Evolutionary conservation across 169 alveolate species (phyloP).

Genomic region (Cryptosporidium viatorum): DNA sequence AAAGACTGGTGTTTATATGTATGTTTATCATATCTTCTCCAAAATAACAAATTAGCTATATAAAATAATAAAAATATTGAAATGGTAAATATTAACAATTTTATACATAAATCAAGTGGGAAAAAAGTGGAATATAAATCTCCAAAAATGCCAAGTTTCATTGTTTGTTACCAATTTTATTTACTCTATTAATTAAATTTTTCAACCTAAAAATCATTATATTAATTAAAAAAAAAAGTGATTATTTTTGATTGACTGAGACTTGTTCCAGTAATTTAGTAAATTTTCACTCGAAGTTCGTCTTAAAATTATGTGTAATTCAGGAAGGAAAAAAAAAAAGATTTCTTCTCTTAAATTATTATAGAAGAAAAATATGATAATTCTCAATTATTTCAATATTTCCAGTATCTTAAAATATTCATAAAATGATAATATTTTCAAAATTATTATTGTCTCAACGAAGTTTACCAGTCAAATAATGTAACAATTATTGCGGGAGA

Average conservation of each 20-base stretch:
- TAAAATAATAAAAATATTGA: not conserved
- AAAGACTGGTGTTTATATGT: not conserved
- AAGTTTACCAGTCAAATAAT: not conserved
- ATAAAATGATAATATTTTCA: not conserved
- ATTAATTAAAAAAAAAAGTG: too few species aligned
- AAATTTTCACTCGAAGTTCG: not conserved
- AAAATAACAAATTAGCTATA: not conserved
- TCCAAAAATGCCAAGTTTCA: not conserved
- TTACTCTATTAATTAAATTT: not conserved
- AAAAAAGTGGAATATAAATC: not conserved
- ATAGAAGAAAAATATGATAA: not conserved
- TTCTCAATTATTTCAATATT: too few species aligned
- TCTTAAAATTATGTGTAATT: too few species aligned
- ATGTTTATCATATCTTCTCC: slow-evolving; percentile 42
- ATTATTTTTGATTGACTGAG: not conserved
- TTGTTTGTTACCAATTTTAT: not conserved
- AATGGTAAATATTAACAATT: not conserved
- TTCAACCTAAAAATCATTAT: not conserved
- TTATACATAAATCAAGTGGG: slow-evolving; percentile 7
- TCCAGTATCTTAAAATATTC: too few species aligned
- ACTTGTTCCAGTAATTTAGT: too few species aligned
- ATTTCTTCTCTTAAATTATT: too few species aligned
- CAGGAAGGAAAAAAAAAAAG: not conserved
- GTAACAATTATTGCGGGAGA: not conserved
- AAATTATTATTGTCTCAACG: not conserved